A percentile compares a stretch with the other conserved stretches of the same genome.
Conservation (phyloP, 257 asterid species). For the Przewalskia tangutica region DNA sequence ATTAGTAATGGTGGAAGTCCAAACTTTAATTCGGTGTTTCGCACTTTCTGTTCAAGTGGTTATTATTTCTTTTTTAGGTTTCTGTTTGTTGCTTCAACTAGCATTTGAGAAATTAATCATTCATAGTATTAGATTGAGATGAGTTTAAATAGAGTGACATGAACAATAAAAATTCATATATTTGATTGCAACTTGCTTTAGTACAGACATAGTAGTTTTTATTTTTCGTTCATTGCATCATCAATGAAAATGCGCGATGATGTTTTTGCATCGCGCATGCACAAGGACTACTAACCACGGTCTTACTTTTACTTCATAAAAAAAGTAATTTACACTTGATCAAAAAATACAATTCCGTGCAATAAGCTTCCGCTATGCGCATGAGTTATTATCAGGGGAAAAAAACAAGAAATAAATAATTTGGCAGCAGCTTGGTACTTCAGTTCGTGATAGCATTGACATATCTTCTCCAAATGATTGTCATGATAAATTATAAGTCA, state of each 20-base stretch:
- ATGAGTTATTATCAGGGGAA: not conserved
- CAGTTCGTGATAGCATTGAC: not conserved
- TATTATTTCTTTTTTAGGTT: not conserved
- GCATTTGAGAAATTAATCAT: not conserved
- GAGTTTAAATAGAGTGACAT: not conserved
- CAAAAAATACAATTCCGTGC: no score
- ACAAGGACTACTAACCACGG: not conserved
- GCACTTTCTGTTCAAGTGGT: not conserved
- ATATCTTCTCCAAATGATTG: constrained; percentile 6
- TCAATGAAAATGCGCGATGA: no score
- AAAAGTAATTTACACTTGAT: not conserved
- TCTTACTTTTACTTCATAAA: not conserved
- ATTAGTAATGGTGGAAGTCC: constrained; percentile 1
- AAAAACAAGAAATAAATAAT: not conserved
- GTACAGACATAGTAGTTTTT: no score
- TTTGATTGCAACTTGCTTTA: not conserved
- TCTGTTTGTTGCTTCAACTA: not conserved
- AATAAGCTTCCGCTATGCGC: no score
- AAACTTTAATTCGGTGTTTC: not conserved
- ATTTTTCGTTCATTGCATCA: not conserved
- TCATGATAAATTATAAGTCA: not conserved
- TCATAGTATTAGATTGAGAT: not conserved
- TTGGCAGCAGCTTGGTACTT: not conserved
- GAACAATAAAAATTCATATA: not conserved
- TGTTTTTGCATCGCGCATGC: constrained; percentile 2